Evolutionary conservation across 495 filamentous ascomycete species (phyloP).

Genomic region (Corynascus novoguineensis): DNA sequence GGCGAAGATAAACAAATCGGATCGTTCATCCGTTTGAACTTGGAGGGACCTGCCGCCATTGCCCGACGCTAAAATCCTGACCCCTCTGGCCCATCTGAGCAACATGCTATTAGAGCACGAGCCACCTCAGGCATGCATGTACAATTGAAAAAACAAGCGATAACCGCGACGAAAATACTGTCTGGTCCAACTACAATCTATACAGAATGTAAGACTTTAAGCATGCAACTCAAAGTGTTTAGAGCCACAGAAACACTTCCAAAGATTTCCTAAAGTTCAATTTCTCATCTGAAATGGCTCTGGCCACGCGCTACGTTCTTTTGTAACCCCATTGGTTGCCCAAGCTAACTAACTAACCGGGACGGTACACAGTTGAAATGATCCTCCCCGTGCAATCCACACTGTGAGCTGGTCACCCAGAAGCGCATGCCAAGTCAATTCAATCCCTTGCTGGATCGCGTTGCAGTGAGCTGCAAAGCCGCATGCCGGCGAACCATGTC

Average conservation of each 20-base stretch:
- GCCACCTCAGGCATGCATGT: not conserved
- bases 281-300: no score
- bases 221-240: no score
- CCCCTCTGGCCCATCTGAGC: constrained; percentile 6
- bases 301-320: no score
- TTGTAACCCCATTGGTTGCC: no score
- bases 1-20: constrained; percentile 23
- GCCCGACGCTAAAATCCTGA: constrained; percentile 16
- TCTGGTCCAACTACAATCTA: no score
- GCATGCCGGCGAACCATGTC: not conserved
- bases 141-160: not conserved
- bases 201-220: no score
- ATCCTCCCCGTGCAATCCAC: not conserved
- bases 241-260: no score
- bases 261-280: no score
- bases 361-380: not conserved
- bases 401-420: not conserved
- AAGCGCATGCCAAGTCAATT: not conserved
- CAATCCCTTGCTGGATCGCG: not conserved
- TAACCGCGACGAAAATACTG: no score
- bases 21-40: not conserved
- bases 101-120: constrained; percentile 12
- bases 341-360: not conserved
- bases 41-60: constrained; percentile 12
- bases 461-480: not conserved